These are phyloP conservation scores for Phialemonium atrogriseum DNA, from an alignment of 2,329 filamentous ascomycete genomes.

Conservation along the genomic window DNA sequence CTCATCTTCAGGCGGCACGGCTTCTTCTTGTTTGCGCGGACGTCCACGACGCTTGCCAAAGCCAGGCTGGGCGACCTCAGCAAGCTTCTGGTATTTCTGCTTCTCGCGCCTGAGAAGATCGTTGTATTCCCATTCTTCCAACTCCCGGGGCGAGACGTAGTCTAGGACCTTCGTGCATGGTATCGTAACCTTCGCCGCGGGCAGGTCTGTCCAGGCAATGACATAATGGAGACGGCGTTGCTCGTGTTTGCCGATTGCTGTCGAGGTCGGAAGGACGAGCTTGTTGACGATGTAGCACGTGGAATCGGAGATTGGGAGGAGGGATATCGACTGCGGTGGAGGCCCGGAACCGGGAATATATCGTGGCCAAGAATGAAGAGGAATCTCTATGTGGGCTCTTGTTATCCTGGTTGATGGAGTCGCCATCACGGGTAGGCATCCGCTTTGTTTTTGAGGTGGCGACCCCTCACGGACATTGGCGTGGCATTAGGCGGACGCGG, in stretches of 20 bases:
- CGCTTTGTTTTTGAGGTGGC: too few relatives aligned
- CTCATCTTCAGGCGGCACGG: background rate
- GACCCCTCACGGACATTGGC: too few relatives aligned
- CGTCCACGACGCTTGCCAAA: constrained; percentile 5
- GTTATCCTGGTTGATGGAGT: background rate
- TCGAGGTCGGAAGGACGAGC: constrained; percentile 35
- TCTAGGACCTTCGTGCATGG: constrained; percentile 40
- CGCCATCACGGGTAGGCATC: too few relatives aligned
- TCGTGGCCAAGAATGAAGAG: constrained; percentile 19
- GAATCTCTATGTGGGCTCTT: constrained; percentile 20
- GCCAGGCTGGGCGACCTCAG: constrained; percentile 9
- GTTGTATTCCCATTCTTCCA: constrained; percentile 50
- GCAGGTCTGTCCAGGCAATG: constrained; percentile 45
- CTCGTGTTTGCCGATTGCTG: constrained; percentile 8
- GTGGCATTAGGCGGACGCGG: too few relatives aligned
- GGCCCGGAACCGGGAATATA: constrained; percentile 42
- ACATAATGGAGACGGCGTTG: constrained; percentile 41
- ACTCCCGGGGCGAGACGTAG: constrained; percentile 46
- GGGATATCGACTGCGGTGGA: constrained; percentile 34
- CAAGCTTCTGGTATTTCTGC: constrained; percentile 22
- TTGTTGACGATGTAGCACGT: constrained; percentile 50
- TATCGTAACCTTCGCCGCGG: constrained; percentile 37
- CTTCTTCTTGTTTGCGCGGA: constrained; percentile 3
- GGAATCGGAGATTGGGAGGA: constrained; percentile 40
- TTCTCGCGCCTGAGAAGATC: constrained; percentile 34